Percentiles rank a stretch among this genome's conserved stretches.
Evolutionary conservation across 306 rosid species (phyloP).

Genomic region (Pyrus communis): DNA sequence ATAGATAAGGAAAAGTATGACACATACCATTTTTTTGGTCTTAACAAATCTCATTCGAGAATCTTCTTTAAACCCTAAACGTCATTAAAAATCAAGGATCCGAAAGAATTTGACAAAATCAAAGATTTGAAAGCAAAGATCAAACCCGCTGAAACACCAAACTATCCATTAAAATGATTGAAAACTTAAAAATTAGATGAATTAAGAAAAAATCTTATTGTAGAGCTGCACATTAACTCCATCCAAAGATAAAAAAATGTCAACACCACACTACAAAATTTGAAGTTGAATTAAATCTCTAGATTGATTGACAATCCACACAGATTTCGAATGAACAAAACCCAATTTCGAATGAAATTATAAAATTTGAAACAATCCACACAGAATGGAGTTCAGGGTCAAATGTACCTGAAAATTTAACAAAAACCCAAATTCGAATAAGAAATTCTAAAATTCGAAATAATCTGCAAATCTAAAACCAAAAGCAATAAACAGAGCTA

Average conservation of each 20-base stretch:
- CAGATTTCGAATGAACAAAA: too few relatives aligned
- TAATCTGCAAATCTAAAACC: neutral
- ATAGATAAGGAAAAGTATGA: too few relatives aligned
- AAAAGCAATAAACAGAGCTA: neutral
- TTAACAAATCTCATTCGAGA: too few relatives aligned
- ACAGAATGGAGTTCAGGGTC: slow-evolving; percentile 73
- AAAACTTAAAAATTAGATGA: neutral
- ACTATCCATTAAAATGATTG: too few relatives aligned
- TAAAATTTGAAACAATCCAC: slow-evolving; percentile 14
- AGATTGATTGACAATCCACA: neutral
- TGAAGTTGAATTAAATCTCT: neutral
- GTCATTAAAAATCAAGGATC: too few relatives aligned
- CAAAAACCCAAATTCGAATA: neutral
- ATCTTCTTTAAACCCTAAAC: too few relatives aligned
- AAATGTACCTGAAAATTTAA: slow-evolving; percentile 28
- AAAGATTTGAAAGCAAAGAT: too few relatives aligned
- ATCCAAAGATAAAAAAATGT: neutral
- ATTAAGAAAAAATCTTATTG: slow-evolving; percentile 45
- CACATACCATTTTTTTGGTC: too few relatives aligned
- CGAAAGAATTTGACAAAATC: too few relatives aligned
- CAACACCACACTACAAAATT: neutral
- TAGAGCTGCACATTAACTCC: slow-evolving; percentile 51
- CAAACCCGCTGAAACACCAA: too few relatives aligned
- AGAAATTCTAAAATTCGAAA: neutral
- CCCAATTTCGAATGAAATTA: too few relatives aligned